Evolutionary conservation across 2,329 filamentous ascomycete species (phyloP).

Genomic region (Aspergillus texensis): DNA sequence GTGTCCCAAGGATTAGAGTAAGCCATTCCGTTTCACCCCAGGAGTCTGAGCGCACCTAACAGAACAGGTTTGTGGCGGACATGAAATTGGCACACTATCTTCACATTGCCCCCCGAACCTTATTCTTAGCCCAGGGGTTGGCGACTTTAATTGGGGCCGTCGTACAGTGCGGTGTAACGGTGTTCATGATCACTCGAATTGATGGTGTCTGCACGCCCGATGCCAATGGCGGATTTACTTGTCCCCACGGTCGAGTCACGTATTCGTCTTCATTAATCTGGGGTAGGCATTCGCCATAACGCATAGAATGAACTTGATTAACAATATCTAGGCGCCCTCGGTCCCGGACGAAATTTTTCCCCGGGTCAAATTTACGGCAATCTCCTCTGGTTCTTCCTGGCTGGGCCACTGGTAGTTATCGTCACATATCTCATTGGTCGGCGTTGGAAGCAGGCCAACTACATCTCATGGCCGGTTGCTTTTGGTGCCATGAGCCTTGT

Average conservation of each 20-base stretch:
- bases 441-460: slow-evolving; percentile 63
- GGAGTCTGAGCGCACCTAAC: background rate
- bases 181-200: slow-evolving; percentile 53
- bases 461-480: slow-evolving; percentile 68
- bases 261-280: slow-evolving; percentile 73
- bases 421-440: slow-evolving; percentile 63
- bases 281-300: slow-evolving; percentile 48
- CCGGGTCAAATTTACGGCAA: slow-evolving; percentile 63
- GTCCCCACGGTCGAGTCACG: slow-evolving; percentile 60
- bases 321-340: slow-evolving; percentile 55
- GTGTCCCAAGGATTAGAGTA: slow-evolving; percentile 63
- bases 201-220: slow-evolving; percentile 57
- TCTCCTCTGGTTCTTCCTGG: slow-evolving; percentile 72
- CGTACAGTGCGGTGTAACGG: slow-evolving; percentile 54
- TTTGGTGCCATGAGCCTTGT: slow-evolving; percentile 67
- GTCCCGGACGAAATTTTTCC: slow-evolving; percentile 69
- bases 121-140: slow-evolving; percentile 55
- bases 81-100: slow-evolving; percentile 63
- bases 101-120: slow-evolving; percentile 50
- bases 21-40: slow-evolving; percentile 7
- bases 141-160: slow-evolving; percentile 54
- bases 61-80: slow-evolving; percentile 62
- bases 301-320: background rate
- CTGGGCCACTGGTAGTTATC: slow-evolving; percentile 65
- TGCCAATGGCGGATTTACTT: slow-evolving; percentile 61